Evolutionary conservation across 768 basidiomycete species (phyloP).

Genomic region (Trametes sanguinea): DNA sequence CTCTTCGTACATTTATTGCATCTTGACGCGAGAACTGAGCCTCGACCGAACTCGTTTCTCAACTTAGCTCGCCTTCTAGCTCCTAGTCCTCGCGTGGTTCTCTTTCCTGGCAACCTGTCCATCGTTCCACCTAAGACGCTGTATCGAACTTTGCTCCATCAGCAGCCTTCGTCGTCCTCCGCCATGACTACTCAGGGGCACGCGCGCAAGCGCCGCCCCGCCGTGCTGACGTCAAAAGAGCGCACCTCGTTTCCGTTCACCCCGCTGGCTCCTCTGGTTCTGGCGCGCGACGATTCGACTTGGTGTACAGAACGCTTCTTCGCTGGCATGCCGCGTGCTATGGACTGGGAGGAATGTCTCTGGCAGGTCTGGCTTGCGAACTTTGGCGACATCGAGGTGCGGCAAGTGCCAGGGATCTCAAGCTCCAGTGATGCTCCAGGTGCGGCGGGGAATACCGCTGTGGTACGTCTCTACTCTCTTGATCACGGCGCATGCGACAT

Average conservation of each 20-base stretch:
- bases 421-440: conserved; percentile 18
- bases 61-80: conserved; percentile 67
- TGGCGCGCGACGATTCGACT: conserved; percentile 44
- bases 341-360: conserved; percentile 66
- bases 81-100: conserved; percentile 45
- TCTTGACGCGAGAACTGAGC: conserved; percentile 36
- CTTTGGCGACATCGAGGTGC: conserved; percentile 42
- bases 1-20: conserved; percentile 53
- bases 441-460: conserved; percentile 23
- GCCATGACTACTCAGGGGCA: neutral
- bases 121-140: conserved; percentile 29
- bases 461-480: conserved; percentile 6
- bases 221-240: conserved; percentile 34
- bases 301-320: conserved; percentile 69
- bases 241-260: conserved; percentile 42
- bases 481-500: neutral
- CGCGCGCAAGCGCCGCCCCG: conserved; percentile 23
- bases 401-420: conserved; percentile 14
- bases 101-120: conserved; percentile 52
- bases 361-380: conserved; percentile 65
- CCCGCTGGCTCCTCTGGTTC: conserved; percentile 47
- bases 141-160: conserved; percentile 26
- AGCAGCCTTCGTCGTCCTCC: conserved; percentile 17
- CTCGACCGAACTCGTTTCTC: conserved; percentile 53
- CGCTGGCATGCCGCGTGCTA: conserved; percentile 42